Base-by-base conservation (phyloP, 1,139 yeast genomes). In the Hemisphaericaspora lyxosophila region DNA sequence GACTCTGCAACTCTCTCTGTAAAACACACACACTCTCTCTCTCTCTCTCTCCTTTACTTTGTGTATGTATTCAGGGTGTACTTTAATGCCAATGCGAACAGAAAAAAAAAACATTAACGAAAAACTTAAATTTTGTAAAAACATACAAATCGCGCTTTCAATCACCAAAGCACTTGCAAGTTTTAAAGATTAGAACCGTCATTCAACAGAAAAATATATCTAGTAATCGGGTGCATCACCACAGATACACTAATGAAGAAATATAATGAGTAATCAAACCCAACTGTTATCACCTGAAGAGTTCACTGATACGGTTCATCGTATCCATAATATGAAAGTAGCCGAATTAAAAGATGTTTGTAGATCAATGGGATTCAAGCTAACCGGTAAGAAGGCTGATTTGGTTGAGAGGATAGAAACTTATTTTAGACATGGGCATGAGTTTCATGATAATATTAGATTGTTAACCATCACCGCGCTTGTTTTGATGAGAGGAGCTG, bases 321-420 rank as follows among this genome's bases (percentile, higher is more conserved):
- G 45, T 6, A 26, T 54, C 15, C 27, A 35, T 9, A 34, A 36
- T 28, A 48, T 50, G 51, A 59, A 48, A 42, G 60, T 53, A 24
- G 50, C 58, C 6, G 58, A 54, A 40, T 60, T 72, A 45, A 80
- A 76, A 53, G 67, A 57, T 24, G 49, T 78, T 1, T 71, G 78
- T 28, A 59, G 75, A 34, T 51, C 77, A 2, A 50, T 78, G 19
- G 73, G 71, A 2, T 54, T 78, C 12, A 59, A 73, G 1, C 51
- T 67, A 5, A 49, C 68, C 4, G 86, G 86, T 1, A 59, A 73
- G 30, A 80, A 80, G 52, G 66, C 67, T 9, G 82, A 77, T 24
- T 51, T 80, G 12, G 67, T 69, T 35, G 75, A 70, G 18, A 59
- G 83, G 33, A 53, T 80, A 11, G 55, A 59, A 34, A 59, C 59